Conservation (phyloP, 768 basidiomycete species). For the Mrakia blollopis region DNA sequence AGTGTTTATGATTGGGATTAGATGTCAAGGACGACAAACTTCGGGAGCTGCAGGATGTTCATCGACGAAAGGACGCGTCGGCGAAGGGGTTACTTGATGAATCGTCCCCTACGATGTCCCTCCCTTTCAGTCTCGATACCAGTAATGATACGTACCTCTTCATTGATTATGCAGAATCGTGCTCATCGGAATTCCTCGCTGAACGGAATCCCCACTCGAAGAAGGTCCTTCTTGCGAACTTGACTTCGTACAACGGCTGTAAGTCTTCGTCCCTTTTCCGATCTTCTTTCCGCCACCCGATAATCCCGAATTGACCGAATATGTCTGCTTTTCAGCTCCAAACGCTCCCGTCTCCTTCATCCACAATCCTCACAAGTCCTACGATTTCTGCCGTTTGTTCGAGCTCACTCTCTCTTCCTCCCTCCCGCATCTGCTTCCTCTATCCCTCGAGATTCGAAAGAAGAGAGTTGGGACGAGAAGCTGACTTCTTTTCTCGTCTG, state of each 20-base stretch:
- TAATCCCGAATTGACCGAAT: not conserved
- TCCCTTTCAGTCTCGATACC: too few relatives aligned
- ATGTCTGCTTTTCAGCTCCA: not conserved
- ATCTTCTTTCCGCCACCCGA: not conserved
- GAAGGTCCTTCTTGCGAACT: not conserved
- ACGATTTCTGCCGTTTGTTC: slow-evolving; percentile 21
- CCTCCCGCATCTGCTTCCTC: not conserved
- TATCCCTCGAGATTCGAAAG: not conserved
- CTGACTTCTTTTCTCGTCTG: not conserved
- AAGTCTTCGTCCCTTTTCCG: not conserved
- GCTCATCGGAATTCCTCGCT: not conserved
- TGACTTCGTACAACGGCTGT: not conserved
- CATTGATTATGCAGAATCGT: not conserved
- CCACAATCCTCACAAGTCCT: not conserved
- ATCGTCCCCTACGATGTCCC: not conserved
- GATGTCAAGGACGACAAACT: not conserved
- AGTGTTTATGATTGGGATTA: not conserved
- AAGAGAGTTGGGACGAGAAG: not conserved
- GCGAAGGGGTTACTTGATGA: not conserved
- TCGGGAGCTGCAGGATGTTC: not conserved
- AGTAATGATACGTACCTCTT: not conserved
- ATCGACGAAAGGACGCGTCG: not conserved
- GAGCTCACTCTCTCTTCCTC: too few relatives aligned
- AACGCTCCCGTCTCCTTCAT: slow-evolving; percentile 8
- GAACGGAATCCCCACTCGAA: not conserved